These are phyloP conservation scores for Meyerozyma guilliermondii DNA, from an alignment of 1,139 yeast genomes.

Conservation along the genomic window DNA sequence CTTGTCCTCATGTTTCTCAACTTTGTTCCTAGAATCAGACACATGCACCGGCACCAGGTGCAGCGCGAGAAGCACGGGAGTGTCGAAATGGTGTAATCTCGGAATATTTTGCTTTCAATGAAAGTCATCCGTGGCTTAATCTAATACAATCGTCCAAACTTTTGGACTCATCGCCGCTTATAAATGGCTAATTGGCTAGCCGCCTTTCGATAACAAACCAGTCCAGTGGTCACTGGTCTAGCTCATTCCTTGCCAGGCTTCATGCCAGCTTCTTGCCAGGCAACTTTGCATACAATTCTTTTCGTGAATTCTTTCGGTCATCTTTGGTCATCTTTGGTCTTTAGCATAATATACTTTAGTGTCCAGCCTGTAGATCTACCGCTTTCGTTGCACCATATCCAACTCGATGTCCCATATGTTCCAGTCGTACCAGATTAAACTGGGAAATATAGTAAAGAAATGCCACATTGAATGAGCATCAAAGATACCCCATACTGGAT, in stretches of 20 bases:
- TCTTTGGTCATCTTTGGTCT: too few relatives aligned
- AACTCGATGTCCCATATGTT: constrained; percentile 46
- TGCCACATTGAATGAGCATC: constrained; percentile 47
- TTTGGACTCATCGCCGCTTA: too few relatives aligned
- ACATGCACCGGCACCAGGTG: not conserved
- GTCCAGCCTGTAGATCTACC: not conserved
- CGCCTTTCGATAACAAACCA: too few relatives aligned
- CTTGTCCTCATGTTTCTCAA: constrained; percentile 12
- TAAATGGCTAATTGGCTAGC: too few relatives aligned
- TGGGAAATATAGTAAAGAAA: constrained; percentile 37
- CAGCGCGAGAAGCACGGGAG: not conserved
- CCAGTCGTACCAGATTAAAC: constrained; percentile 45
- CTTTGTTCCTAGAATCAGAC: constrained; percentile 4
- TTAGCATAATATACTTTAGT: not conserved
- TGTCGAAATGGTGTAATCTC: not conserved
- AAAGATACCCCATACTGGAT: constrained; percentile 26
- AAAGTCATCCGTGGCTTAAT: too few relatives aligned
- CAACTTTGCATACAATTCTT: too few relatives aligned
- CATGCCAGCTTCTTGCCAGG: too few relatives aligned
- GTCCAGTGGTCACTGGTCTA: too few relatives aligned
- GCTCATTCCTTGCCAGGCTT: too few relatives aligned
- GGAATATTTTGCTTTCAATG: too few relatives aligned
- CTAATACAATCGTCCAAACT: not conserved
- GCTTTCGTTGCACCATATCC: constrained; percentile 4
- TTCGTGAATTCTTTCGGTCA: too few relatives aligned